phyloP scores from a whole-genome alignment of 2,329 filamentous ascomycete genomes.

The Curvularia verruculosa region DNA sequence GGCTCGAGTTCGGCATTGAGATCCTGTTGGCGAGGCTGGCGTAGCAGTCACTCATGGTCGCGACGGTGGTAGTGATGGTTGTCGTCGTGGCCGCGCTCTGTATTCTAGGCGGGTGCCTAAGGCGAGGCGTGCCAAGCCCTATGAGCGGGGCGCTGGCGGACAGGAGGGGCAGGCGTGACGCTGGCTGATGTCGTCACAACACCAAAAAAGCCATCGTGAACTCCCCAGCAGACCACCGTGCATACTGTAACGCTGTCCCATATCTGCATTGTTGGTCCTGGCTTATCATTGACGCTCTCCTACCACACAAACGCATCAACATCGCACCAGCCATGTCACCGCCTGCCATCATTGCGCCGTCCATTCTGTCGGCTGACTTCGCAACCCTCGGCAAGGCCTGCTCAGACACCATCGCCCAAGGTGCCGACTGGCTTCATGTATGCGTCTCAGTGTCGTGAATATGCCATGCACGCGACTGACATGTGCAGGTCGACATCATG shows the following conservation, averaged over 20 bases:
- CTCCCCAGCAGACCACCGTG: background rate
- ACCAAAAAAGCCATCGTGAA: conserved; percentile 41
- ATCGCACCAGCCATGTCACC: conserved; percentile 71
- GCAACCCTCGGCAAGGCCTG: conserved; percentile 86
- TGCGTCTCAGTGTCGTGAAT: conserved; percentile 15
- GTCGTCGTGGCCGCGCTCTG: background rate
- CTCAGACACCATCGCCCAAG: conserved; percentile 80
- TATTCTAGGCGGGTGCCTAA: background rate
- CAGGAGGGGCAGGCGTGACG: conserved; percentile 26
- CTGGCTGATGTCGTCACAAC: conserved; percentile 35
- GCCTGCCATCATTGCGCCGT: conserved; percentile 92
- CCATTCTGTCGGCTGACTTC: conserved; percentile 98
- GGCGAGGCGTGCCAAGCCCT: conserved; percentile 27
- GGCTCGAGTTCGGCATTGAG: background rate
- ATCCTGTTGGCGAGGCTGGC: conserved; percentile 7
- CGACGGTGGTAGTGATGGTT: conserved; percentile 4
- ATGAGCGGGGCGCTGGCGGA: conserved; percentile 19
- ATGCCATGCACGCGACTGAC: conserved; percentile 52
- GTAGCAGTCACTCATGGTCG: conserved; percentile 5
- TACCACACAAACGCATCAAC: conserved; percentile 8
- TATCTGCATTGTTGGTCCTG: conserved; percentile 26
- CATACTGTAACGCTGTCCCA: background rate
- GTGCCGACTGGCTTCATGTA: conserved; percentile 65
- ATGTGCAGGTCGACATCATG: conserved; percentile 97
- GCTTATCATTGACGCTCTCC: conserved; percentile 2